Evolutionary conservation across 352 stramenopile species (phyloP).

Genomic region (Aphanomyces euteiches): DNA sequence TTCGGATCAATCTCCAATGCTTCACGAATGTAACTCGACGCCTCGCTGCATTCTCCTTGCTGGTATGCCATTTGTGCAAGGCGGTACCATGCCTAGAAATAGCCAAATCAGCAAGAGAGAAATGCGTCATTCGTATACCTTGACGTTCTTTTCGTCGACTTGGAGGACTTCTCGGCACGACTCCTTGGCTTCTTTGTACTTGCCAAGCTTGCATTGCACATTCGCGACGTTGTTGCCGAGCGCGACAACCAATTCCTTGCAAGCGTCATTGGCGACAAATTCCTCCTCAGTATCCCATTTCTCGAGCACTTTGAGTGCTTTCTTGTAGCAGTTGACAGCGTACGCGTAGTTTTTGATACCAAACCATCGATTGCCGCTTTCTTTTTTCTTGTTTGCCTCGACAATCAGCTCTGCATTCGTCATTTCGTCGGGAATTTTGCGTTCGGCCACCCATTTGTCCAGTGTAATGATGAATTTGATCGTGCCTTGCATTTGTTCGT

Average conservation of each 20-base stretch:
- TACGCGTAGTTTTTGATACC: constrained; percentile 80
- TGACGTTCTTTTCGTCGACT: constrained; percentile 66
- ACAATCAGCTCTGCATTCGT: constrained; percentile 63
- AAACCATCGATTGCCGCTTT: constrained; percentile 78
- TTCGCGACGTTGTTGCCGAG: constrained; percentile 82
- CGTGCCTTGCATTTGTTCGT: not conserved
- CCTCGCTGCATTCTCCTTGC: constrained; percentile 68
- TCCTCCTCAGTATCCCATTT: constrained; percentile 58
- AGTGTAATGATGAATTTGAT: constrained; percentile 29
- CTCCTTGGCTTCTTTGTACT: constrained; percentile 70
- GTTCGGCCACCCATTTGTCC: constrained; percentile 26
- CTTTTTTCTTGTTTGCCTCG: constrained; percentile 79
- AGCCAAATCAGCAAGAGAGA: not conserved
- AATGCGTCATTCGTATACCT: constrained; percentile 29
- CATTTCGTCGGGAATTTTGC: constrained; percentile 47
- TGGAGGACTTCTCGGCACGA: constrained; percentile 77
- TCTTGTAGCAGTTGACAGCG: constrained; percentile 79
- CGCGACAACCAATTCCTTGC: constrained; percentile 70
- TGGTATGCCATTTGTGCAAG: constrained; percentile 65
- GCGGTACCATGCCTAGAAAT: constrained; percentile 56
- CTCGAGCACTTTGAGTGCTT: constrained; percentile 74
- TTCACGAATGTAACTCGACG: constrained; percentile 52
- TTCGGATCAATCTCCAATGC: constrained; percentile 62
- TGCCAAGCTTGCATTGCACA: constrained; percentile 68
- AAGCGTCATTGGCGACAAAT: constrained; percentile 38